phyloP scores from a whole-genome alignment of 257 asterid genomes.

The Knoxia roxburghii region DNA sequence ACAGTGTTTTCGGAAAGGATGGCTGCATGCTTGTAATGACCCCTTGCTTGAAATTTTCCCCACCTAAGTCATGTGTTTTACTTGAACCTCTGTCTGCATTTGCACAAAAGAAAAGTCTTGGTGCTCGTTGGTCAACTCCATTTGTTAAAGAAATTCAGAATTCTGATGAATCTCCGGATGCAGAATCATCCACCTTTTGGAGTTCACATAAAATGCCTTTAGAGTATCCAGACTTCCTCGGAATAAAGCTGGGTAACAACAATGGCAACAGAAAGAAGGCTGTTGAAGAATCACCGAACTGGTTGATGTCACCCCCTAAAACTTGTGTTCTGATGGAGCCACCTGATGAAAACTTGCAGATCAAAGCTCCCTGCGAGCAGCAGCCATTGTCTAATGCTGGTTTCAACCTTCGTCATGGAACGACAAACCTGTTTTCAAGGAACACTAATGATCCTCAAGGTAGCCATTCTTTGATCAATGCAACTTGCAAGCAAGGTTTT shows the following conservation, averaged over 20 bases:
- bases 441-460: slow-evolving; percentile 21
- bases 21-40: slow-evolving; percentile 53
- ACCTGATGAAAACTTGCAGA: slow-evolving; percentile 34
- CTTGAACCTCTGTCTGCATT: slow-evolving; percentile 69
- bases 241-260: slow-evolving; percentile 37
- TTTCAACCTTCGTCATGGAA: slow-evolving; percentile 11
- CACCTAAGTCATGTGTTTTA: slow-evolving; percentile 77
- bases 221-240: slow-evolving; percentile 64
- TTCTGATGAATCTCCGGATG: slow-evolving; percentile 39
- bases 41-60: slow-evolving; percentile 74
- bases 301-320: slow-evolving; percentile 86
- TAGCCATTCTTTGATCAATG: slow-evolving; percentile 14
- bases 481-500: slow-evolving; percentile 30
- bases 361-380: slow-evolving; percentile 12
- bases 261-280: slow-evolving; percentile 32
- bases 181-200: slow-evolving; percentile 49
- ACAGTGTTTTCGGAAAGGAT: slow-evolving; percentile 25
- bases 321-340: slow-evolving; percentile 80
- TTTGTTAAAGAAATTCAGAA: slow-evolving; percentile 36
- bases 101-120: slow-evolving; percentile 31
- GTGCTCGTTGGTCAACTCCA: slow-evolving; percentile 49
- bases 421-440: slow-evolving; percentile 3
- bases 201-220: slow-evolving; percentile 35
- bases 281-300: slow-evolving; percentile 60
- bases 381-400: slow-evolving; percentile 21